Evolutionary conservation across 257 asterid species (phyloP).

Genomic region (Solanum medicagineum): DNA sequence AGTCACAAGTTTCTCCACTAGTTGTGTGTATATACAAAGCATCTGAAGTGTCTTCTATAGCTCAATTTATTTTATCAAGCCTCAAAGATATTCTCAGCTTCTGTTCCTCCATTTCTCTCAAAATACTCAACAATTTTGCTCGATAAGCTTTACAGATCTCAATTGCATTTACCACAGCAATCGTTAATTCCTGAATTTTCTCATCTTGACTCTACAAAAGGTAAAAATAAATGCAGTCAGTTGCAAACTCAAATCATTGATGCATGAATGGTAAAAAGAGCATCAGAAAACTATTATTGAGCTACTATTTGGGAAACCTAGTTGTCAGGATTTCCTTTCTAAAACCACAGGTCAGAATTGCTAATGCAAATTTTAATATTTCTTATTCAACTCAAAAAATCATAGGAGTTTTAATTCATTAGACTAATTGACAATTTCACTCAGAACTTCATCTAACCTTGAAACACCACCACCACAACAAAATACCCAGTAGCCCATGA

Average conservation of each 20-base stretch:
- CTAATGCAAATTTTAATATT: not conserved
- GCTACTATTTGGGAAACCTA: not conserved
- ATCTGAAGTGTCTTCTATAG: not conserved
- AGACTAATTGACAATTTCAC: not conserved
- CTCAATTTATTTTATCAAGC: not conserved
- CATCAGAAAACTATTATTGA: not conserved
- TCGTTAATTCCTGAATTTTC: not conserved
- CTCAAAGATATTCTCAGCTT: not conserved
- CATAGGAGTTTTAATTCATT: not conserved
- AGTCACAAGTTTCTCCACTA: not conserved
- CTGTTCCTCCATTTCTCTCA: slow-evolving; percentile 4
- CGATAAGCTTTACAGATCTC: not conserved
- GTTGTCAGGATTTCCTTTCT: not conserved
- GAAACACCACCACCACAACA: not conserved
- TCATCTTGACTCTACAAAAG: not conserved
- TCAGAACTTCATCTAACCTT: not conserved
- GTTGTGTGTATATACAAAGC: not conserved
- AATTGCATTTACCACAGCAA: not conserved
- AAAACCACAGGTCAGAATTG: not conserved
- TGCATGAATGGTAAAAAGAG: not conserved
- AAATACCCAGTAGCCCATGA: not conserved
- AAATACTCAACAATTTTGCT: not conserved
- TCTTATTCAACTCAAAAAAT: not conserved
- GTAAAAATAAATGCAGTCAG: not conserved
- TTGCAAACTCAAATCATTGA: not conserved